Evolutionary conservation across 441 rosid species (phyloP).

Genomic region (Arabidopsis lyrata): DNA sequence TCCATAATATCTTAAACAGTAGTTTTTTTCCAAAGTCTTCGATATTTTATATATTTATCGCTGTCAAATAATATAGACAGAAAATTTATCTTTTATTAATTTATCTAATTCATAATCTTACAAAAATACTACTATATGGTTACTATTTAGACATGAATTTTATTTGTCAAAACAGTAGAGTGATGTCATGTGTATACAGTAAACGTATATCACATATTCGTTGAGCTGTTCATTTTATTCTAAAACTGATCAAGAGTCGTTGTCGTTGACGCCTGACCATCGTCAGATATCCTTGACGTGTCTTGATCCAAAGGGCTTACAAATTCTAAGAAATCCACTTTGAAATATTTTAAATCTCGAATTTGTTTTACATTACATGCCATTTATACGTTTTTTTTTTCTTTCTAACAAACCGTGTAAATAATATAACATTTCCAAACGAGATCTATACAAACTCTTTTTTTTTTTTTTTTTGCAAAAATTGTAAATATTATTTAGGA

Average conservation of each 20-base stretch:
- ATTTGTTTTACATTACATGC: not conserved
- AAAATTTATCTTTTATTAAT: not conserved
- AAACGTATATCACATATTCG: not conserved
- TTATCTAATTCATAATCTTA: not conserved
- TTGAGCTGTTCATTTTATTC: not conserved
- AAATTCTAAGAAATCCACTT: not conserved
- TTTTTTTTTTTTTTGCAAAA: too few relatives aligned
- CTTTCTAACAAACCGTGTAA: not conserved
- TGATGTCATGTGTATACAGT: not conserved
- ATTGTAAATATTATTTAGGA: too few relatives aligned
- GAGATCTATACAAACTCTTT: not conserved
- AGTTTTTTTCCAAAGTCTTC: too few relatives aligned
- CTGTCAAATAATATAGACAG: not conserved
- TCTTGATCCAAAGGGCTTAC: constrained; percentile 8
- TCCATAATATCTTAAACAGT: not conserved
- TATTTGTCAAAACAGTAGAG: not conserved
- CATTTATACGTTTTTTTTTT: not conserved
- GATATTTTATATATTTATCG: not conserved
- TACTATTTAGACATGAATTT: not conserved
- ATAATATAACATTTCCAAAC: not conserved
- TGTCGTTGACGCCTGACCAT: not conserved
- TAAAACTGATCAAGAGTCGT: constrained; percentile 1
- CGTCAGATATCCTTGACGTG: constrained; percentile 4
- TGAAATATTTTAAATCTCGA: not conserved
- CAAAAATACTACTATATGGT: not conserved